A percentile compares a stretch with the other conserved stretches of the same genome.
These are phyloP conservation scores for Linnemannia zychae DNA, from an alignment of 192 early-diverging fungal species.

Conservation along the genomic window DNA sequence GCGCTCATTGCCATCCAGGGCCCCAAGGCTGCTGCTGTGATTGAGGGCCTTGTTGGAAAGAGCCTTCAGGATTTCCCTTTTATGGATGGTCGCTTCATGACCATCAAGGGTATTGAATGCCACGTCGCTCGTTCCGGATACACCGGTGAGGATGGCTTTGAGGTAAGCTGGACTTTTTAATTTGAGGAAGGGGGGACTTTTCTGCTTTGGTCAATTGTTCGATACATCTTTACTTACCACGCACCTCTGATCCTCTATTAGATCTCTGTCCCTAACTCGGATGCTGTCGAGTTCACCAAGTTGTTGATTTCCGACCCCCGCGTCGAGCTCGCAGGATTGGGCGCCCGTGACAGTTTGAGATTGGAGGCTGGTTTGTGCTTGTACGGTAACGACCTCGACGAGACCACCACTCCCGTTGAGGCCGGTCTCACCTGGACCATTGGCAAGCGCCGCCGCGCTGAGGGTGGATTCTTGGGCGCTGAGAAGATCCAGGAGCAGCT, in stretches of 20 bases:
- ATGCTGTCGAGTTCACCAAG: constrained; percentile 77
- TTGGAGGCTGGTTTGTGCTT: constrained; percentile 98
- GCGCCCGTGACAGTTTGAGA: constrained; percentile 94
- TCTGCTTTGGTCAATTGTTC: neutral
- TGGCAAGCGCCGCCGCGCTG: constrained; percentile 86
- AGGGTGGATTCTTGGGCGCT: constrained; percentile 95
- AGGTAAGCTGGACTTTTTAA: constrained; percentile 68
- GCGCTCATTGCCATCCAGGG: constrained; percentile 95
- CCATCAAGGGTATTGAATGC: constrained; percentile 81
- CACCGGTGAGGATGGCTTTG: constrained; percentile 99
- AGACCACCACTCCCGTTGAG: constrained; percentile 93
- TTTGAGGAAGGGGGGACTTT: constrained; percentile 2
- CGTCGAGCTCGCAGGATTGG: constrained; percentile 94
- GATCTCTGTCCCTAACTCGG: constrained; percentile 88
- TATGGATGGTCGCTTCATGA: constrained; percentile 85
- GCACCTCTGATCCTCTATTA: constrained; percentile 10
- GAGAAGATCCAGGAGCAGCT: constrained; percentile 89
- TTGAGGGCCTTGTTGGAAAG: constrained; percentile 70
- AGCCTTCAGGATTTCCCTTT: constrained; percentile 85
- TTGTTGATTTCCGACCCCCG: constrained; percentile 74
- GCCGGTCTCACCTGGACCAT: constrained; percentile 96
- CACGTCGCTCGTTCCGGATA: constrained; percentile 97
- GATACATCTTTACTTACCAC: constrained; percentile 1
- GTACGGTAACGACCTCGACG: constrained; percentile 97
- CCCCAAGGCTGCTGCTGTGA: constrained; percentile 82